These are phyloP conservation scores for Cryptosporidium bovis DNA, from an alignment of 169 alveolate genomes.

Conservation along the genomic window DNA sequence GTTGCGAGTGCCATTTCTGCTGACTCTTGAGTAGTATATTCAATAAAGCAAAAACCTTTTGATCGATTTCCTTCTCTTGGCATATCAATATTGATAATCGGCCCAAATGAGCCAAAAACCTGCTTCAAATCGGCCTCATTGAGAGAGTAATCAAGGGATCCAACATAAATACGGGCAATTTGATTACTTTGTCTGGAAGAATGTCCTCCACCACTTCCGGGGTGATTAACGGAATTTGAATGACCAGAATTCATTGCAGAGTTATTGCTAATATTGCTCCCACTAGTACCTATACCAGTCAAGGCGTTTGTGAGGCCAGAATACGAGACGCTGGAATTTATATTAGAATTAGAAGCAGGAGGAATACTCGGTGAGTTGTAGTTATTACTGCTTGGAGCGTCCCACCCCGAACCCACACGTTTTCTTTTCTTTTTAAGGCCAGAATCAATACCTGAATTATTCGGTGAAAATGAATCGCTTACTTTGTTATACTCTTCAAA, in stretches of 20 bases:
- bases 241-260: not conserved
- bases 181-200: constrained; percentile 63
- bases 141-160: constrained; percentile 80
- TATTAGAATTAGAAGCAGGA: constrained; percentile 5
- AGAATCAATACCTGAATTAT: constrained; percentile 52
- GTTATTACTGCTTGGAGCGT: constrained; percentile 49
- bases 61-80: constrained; percentile 83
- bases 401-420: constrained; percentile 70
- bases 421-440: constrained; percentile 48
- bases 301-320: constrained; percentile 2
- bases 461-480: constrained; percentile 45
- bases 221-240: not conserved
- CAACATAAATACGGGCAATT: constrained; percentile 81
- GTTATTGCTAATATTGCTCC: constrained; percentile 3
- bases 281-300: constrained; percentile 21
- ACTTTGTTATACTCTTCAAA: constrained; percentile 46
- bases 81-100: constrained; percentile 80
- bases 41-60: constrained; percentile 82
- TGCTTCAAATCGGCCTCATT: constrained; percentile 78
- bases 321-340: constrained; percentile 6
- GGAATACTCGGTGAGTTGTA: constrained; percentile 52
- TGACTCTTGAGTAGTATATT: constrained; percentile 81
- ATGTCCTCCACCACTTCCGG: constrained; percentile 8
- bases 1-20: constrained; percentile 81
- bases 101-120: constrained; percentile 80